Evolutionary conservation across 2,329 filamentous ascomycete species (phyloP), one percentile per base, ranked within the genome.

Genomic region (Xylariaceae sp.): DNA sequence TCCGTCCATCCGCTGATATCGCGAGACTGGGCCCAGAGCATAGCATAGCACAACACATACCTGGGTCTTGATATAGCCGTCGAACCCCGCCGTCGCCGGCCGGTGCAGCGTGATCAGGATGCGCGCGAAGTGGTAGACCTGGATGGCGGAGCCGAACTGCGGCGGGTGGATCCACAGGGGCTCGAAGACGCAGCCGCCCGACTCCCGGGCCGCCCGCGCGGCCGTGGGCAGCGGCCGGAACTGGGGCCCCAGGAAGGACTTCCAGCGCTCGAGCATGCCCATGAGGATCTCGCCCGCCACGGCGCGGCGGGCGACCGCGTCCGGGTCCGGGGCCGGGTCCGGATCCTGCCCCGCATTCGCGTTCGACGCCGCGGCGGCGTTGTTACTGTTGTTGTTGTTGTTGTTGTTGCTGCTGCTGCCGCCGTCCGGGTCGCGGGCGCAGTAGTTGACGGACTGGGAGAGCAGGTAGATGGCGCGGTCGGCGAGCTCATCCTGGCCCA

Each of bases 381-480:
- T 60, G 21, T 65, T 60, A n/a, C n/a, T n/a, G n/a, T n/a, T n/a
- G n/a, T n/a, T n/a, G n/a, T n/a, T n/a, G n/a, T n/a, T n/a, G n/a
- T n/a, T n/a, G n/a, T n/a, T n/a, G n/a, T n/a, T n/a, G n/a, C n/a
- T n/a, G n/a, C n/a, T n/a, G n/a, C n/a, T n/a, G n/a, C n/a, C n/a
- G n/a, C n/a, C n/a, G n/a, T n/a, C n/a, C n/a, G n/a, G n/a, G n/a
- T n/a, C n/a, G n/a, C n/a, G n/a, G 0, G 72, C 71, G 30, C 69
- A 70, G 49, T 73, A 79, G 40, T 77, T 75, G 3, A 78, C 66
- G 3, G 67, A 68, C 43, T 73, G 66, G 1, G 70, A 68, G 4
- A 77, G 59, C 1, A 78, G 61, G 43, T 72, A 79, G 0, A 73
- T 58, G 0, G 71, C 63, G 1, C 68, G 60, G 5, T 63, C 61